Conservation (phyloP, 352 stramenopile genomes). For the Phytophthora vignae region DNA sequence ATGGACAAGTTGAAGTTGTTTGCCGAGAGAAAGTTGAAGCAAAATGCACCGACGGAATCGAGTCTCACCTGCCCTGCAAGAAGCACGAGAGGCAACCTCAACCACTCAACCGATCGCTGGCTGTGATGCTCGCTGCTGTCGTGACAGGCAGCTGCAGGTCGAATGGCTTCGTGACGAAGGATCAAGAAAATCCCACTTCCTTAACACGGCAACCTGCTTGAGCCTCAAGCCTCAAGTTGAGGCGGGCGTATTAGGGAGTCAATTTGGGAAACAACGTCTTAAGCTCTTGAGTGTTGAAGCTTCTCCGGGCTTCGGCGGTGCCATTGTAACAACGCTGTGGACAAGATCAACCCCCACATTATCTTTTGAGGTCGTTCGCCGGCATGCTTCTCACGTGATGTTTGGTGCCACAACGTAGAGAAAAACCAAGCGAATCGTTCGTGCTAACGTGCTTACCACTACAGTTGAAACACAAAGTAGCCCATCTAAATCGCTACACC, state of each 20-base stretch:
- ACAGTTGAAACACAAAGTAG: background rate
- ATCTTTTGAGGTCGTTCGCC: too few relatives aligned
- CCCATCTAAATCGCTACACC: background rate
- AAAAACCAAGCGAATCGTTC: background rate
- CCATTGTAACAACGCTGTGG: too few relatives aligned
- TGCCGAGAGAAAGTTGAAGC: slow-evolving; percentile 5
- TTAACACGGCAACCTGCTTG: background rate
- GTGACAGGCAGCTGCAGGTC: background rate
- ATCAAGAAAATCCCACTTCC: slow-evolving; percentile 5
- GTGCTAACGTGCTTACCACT: background rate
- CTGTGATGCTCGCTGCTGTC: background rate
- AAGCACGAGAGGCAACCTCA: background rate
- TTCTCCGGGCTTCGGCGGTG: too few relatives aligned
- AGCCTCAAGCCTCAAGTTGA: too few relatives aligned
- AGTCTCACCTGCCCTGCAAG: background rate
- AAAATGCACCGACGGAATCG: background rate
- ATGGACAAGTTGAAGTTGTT: slow-evolving; percentile 14
- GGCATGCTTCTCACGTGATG: too few relatives aligned
- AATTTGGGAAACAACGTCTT: too few relatives aligned
- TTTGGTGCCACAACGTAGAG: too few relatives aligned
- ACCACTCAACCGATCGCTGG: background rate
- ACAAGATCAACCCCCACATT: too few relatives aligned
- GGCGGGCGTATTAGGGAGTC: background rate
- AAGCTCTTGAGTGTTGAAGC: too few relatives aligned
- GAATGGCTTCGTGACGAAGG: background rate